Conservation (phyloP, 768 basidiomycete genomes). For the Leccinum boreale region DNA sequence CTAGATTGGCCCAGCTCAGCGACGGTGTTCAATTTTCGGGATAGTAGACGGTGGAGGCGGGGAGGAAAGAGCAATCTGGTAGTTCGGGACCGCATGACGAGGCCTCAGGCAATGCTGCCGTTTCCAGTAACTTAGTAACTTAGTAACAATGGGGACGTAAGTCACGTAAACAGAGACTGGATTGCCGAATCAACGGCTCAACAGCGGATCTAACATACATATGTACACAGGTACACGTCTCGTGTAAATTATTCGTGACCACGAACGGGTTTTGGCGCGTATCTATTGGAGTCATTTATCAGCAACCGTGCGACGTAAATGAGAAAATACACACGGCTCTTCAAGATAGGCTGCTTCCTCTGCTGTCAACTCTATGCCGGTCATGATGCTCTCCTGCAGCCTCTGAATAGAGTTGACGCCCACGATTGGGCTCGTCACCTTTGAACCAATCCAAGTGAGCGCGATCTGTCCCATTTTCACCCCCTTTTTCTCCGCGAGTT, state of each 20-base stretch:
- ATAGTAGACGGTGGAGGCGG: neutral
- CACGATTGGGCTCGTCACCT: slow-evolving; percentile 44
- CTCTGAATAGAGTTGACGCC: slow-evolving; percentile 36
- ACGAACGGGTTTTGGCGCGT: slow-evolving; percentile 19
- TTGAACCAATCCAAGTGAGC: slow-evolving; percentile 39
- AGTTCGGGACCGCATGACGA: too few relatives aligned
- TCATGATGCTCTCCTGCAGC: slow-evolving; percentile 30
- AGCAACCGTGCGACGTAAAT: neutral
- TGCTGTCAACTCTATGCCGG: slow-evolving; percentile 20
- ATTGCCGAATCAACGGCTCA: neutral
- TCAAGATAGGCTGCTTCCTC: slow-evolving; percentile 29
- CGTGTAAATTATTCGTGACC: slow-evolving; percentile 6
- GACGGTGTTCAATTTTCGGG: slow-evolving; percentile 20
- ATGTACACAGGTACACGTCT: neutral
- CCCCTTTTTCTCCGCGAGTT: slow-evolving; percentile 38
- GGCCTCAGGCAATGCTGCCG: too few relatives aligned
- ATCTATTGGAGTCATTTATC: slow-evolving; percentile 7
- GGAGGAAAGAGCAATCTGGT: too few relatives aligned
- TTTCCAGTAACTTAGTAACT: too few relatives aligned
- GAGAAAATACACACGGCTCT: slow-evolving; percentile 19
- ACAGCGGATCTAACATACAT: neutral
- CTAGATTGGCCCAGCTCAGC: slow-evolving; percentile 27
- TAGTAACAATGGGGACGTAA: too few relatives aligned
- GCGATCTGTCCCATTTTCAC: slow-evolving; percentile 47
- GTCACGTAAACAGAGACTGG: too few relatives aligned